A percentile compares a stretch with the other conserved stretches of the same genome.
Conservation (phyloP, 202 grass and related monocot species). For the Digitaria exilis region DNA sequence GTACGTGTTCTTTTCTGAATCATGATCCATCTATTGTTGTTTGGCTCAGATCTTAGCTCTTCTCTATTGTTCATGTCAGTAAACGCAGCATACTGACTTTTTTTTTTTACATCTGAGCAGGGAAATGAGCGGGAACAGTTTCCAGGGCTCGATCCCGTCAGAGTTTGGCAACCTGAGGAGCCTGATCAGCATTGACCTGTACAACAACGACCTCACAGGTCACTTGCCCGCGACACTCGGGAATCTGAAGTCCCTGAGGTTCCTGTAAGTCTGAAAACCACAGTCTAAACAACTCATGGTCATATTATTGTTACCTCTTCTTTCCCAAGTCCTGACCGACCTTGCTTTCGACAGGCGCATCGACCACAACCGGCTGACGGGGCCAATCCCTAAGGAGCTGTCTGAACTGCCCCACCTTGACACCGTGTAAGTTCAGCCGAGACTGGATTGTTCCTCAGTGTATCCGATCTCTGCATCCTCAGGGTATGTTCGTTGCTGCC, state of each 20-base stretch:
- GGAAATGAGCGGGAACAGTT: constrained; percentile 47
- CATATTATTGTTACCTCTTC: neutral
- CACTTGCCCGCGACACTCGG: constrained; percentile 51
- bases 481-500: neutral
- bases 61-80: neutral
- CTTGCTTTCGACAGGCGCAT: constrained; percentile 48
- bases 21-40: neutral
- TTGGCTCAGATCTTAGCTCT: neutral
- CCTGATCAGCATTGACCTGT: constrained; percentile 53
- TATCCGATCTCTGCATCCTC: neutral
- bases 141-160: constrained; percentile 52
- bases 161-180: constrained; percentile 52
- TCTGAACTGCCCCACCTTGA: constrained; percentile 29
- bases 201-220: constrained; percentile 56
- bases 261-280: constrained; percentile 35
- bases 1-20: constrained; percentile 33
- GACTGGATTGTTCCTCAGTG: neutral
- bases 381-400: constrained; percentile 72
- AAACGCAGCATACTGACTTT: neutral
- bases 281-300: neutral
- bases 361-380: constrained; percentile 72
- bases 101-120: constrained; percentile 17
- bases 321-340: neutral
- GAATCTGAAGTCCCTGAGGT: constrained; percentile 38
- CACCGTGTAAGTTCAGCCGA: constrained; percentile 46